A percentile compares a stretch with the other conserved stretches of the same genome.
phyloP scores from a whole-genome alignment of 257 asterid genomes.

The Solanum commersonii region DNA sequence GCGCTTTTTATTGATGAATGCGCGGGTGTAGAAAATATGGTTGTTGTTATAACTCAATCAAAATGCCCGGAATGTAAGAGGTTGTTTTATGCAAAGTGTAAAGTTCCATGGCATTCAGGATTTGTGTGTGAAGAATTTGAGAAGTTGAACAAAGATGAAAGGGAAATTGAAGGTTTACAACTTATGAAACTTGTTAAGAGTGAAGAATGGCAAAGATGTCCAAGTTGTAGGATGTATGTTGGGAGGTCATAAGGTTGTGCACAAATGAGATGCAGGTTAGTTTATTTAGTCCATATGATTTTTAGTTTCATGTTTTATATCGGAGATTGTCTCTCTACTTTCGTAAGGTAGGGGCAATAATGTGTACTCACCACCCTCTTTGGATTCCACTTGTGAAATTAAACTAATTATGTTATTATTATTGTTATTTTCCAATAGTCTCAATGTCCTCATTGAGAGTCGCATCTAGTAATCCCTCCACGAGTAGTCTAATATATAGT shows the following conservation, averaged over 20 bases:
- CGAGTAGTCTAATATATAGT: too few relatives aligned
- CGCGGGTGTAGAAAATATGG: background rate
- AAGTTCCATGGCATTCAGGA: conserved; percentile 48
- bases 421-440: background rate
- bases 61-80: conserved; percentile 53
- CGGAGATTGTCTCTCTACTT: background rate
- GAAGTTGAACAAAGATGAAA: conserved; percentile 18
- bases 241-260: conserved; percentile 11
- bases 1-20: conserved; percentile 37
- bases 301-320: background rate
- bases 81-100: conserved; percentile 48
- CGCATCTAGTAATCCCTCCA: background rate
- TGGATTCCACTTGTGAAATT: background rate
- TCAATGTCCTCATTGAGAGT: background rate
- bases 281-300: background rate
- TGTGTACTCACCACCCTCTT: background rate
- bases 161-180: conserved; percentile 3
- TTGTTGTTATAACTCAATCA: conserved; percentile 4
- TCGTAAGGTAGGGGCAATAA: background rate
- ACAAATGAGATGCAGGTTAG: conserved; percentile 14
- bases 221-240: conserved; percentile 11
- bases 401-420: background rate
- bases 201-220: conserved; percentile 15
- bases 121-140: conserved; percentile 33
- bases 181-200: conserved; percentile 2